A percentile compares a stretch with the other conserved stretches of the same genome.
Evolutionary conservation across 371 early-diverging fungal genomes (phyloP).

Genomic region (Batrachochytrium dendrobatidis): DNA sequence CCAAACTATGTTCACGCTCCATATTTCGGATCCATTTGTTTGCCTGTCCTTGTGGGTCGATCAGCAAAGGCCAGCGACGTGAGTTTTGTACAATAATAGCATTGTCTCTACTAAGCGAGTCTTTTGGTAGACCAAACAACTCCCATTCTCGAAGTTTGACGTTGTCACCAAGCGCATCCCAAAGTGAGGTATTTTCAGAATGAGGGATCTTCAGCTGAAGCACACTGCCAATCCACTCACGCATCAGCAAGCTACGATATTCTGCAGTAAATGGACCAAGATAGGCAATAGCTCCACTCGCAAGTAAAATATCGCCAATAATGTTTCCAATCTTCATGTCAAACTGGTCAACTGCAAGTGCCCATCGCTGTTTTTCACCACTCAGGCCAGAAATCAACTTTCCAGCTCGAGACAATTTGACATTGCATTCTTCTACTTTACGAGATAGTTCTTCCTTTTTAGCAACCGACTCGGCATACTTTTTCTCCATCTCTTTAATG

Average conservation of each 20-base stretch:
- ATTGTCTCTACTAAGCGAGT: constrained; percentile 46
- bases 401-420: constrained; percentile 49
- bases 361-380: constrained; percentile 51
- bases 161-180: constrained; percentile 47
- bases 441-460: constrained; percentile 53
- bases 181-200: constrained; percentile 40
- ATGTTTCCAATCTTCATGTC: constrained; percentile 44
- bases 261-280: constrained; percentile 50
- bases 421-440: constrained; percentile 55
- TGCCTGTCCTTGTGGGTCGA: constrained; percentile 57
- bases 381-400: constrained; percentile 50
- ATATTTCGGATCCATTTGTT: constrained; percentile 58
- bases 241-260: constrained; percentile 36
- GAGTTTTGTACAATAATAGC: constrained; percentile 49
- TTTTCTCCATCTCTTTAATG: constrained; percentile 55
- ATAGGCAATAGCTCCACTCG: constrained; percentile 47
- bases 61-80: constrained; percentile 50
- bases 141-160: constrained; percentile 49
- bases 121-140: constrained; percentile 45
- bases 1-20: constrained; percentile 47
- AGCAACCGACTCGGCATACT: constrained; percentile 48
- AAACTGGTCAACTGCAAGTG: constrained; percentile 42
- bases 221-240: constrained; percentile 41
- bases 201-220: constrained; percentile 44
- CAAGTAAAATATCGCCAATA: constrained; percentile 47